Conservation (phyloP, 2,329 filamentous ascomycete species). For the Pseudohalonectria lignicola region DNA sequence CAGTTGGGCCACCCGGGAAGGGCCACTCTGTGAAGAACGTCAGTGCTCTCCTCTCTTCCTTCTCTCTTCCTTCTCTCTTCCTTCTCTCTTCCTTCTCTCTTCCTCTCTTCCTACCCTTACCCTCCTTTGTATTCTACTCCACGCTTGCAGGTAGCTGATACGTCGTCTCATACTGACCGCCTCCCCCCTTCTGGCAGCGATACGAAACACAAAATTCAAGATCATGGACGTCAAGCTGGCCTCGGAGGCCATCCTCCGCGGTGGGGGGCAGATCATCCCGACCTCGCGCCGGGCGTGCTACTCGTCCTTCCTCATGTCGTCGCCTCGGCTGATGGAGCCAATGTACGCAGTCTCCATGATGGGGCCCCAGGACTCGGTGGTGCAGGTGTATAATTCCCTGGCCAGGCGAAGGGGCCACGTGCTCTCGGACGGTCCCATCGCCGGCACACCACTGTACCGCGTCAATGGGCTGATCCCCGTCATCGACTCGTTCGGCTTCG, state of each 20-base stretch:
- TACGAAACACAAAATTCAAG: conserved; percentile 96
- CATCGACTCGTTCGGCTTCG: conserved; percentile 95
- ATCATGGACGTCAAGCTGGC: conserved; percentile 85
- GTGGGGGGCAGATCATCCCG: conserved; percentile 94
- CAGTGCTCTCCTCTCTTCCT: conserved; percentile 29
- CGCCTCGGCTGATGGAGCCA: conserved; percentile 91
- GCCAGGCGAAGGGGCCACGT: conserved; percentile 85
- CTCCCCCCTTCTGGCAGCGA: conserved; percentile 45
- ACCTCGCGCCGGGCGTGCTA: conserved; percentile 89
- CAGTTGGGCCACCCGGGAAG: conserved; percentile 91
- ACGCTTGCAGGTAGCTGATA: background rate
- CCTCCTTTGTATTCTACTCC: background rate
- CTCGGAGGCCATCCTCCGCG: conserved; percentile 83
- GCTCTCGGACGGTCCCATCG: conserved; percentile 84
- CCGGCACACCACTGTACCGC: conserved; percentile 86
- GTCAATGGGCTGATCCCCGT: conserved; percentile 88
- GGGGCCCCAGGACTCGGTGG: conserved; percentile 79
- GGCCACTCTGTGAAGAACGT: conserved; percentile 95
- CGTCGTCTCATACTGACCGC: background rate
- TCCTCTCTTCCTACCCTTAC: conserved; percentile 6
- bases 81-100: conserved; percentile 8
- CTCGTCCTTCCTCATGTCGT: conserved; percentile 93
- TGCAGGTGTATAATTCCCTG: conserved; percentile 83
- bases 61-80: conserved; percentile 8
- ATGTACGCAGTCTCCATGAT: conserved; percentile 90